Percentiles rank a stretch among this genome's conserved stretches.
These are phyloP conservation scores for Endotrypanum monterogeii DNA, from an alignment of 208 protist species.

Conservation along the genomic window DNA sequence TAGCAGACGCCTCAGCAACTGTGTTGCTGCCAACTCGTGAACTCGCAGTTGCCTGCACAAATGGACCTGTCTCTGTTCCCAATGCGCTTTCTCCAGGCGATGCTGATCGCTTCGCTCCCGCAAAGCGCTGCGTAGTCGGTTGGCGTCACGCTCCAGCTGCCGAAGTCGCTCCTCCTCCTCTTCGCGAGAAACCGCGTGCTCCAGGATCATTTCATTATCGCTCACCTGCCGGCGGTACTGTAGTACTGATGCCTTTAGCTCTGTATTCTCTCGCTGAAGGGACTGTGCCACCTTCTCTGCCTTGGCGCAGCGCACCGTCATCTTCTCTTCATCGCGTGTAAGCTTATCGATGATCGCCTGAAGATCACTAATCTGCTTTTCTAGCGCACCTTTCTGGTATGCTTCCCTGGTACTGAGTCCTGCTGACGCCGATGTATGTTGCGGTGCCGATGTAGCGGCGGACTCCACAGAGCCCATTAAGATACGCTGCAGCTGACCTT, in stretches of 20 bases:
- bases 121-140: slow-evolving; percentile 40
- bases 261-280: slow-evolving; percentile 38
- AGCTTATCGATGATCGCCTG: slow-evolving; percentile 31
- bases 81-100: slow-evolving; percentile 22
- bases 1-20: slow-evolving; percentile 35
- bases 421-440: not conserved
- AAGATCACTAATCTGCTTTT: slow-evolving; percentile 45
- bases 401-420: slow-evolving; percentile 25
- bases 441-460: not conserved
- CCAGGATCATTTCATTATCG: slow-evolving; percentile 59
- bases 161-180: slow-evolving; percentile 45
- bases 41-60: slow-evolving; percentile 23
- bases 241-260: slow-evolving; percentile 42
- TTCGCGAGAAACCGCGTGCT: slow-evolving; percentile 33
- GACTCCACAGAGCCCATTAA: slow-evolving; percentile 28
- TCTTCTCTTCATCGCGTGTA: slow-evolving; percentile 21
- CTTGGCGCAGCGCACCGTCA: slow-evolving; percentile 19
- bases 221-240: slow-evolving; percentile 62
- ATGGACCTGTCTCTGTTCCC: slow-evolving; percentile 13
- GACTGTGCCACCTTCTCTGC: slow-evolving; percentile 24
- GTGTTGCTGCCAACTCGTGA: slow-evolving; percentile 28
- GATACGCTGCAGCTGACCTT: slow-evolving; percentile 76
- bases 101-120: slow-evolving; percentile 41
- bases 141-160: slow-evolving; percentile 46
- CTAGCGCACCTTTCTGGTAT: slow-evolving; percentile 39